Conservation (phyloP, 768 basidiomycete species). For the Dacryopinax spathularia region DNA sequence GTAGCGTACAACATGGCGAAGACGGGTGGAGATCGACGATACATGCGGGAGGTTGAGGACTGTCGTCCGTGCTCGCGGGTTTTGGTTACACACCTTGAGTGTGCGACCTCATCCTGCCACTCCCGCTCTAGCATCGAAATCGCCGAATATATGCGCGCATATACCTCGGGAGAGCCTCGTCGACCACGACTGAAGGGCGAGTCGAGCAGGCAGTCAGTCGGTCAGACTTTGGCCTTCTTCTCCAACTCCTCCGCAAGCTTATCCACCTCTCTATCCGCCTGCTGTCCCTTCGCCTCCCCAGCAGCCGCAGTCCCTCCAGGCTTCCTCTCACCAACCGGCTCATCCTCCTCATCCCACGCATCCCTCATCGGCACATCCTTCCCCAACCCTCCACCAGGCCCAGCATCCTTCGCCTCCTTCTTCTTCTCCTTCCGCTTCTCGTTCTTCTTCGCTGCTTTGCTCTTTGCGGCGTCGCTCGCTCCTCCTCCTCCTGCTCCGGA, state of each 20-base stretch:
- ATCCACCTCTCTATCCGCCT: slow-evolving; percentile 16
- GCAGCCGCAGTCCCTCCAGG: slow-evolving; percentile 17
- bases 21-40: neutral
- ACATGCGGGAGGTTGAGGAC: neutral
- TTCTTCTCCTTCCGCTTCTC: slow-evolving; percentile 71
- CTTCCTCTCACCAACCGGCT: slow-evolving; percentile 9
- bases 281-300: slow-evolving; percentile 10
- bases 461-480: slow-evolving; percentile 28
- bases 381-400: no score
- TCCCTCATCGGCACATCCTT: slow-evolving; percentile 15
- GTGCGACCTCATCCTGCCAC: no score
- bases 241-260: slow-evolving; percentile 38
- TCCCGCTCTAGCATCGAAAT: no score
- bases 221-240: slow-evolving; percentile 21
- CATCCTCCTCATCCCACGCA: slow-evolving; percentile 14
- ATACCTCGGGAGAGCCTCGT: no score
- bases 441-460: slow-evolving; percentile 53
- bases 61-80: no score
- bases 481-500: slow-evolving; percentile 6
- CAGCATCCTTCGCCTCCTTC: slow-evolving; percentile 42
- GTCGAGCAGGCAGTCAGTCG: no score
- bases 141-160: no score
- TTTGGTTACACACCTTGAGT: no score
- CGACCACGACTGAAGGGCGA: no score
- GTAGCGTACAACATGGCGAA: neutral